Evolutionary conservation across 1,139 yeast species (phyloP).

Genomic region (Pichia sp.): DNA sequence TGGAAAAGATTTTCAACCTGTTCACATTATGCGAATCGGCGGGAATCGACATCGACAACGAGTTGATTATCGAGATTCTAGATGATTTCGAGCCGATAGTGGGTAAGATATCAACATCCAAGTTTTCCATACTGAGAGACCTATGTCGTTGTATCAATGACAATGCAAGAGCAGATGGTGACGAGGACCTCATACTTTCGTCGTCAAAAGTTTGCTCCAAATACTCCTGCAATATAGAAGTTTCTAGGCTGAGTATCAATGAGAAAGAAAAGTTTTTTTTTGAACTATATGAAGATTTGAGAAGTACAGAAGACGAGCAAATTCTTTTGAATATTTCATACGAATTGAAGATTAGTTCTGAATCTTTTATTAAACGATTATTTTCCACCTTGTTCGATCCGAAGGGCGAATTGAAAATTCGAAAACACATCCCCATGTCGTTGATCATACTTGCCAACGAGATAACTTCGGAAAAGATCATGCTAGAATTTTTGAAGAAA

Average conservation of each 20-base stretch:
- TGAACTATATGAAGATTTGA: conserved; percentile 1
- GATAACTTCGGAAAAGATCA: conserved; percentile 7
- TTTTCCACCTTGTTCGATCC: background rate
- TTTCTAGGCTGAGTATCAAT: background rate
- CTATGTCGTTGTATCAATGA: conserved; percentile 6
- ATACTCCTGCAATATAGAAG: conserved; percentile 7
- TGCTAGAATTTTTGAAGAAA: background rate
- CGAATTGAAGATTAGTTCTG: conserved; percentile 6
- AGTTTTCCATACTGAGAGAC: conserved; percentile 4
- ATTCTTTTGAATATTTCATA: conserved; percentile 17
- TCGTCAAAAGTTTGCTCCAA: conserved; percentile 1
- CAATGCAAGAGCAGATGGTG: background rate
- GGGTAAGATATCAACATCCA: background rate
- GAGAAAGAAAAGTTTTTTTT: conserved; percentile 8
- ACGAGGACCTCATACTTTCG: conserved; percentile 3
- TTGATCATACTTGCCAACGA: conserved; percentile 18
- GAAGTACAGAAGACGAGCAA: conserved; percentile 9
- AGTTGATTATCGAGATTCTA: conserved; percentile 6
- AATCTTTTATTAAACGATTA: conserved; percentile 3
- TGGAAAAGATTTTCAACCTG: conserved; percentile 6
- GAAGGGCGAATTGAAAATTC: background rate
- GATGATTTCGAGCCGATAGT: conserved; percentile 10
- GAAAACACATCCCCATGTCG: conserved; percentile 5
- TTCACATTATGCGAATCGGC: conserved; percentile 2
- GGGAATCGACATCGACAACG: conserved; percentile 2